Evolutionary conservation across 2,329 filamentous ascomycete species (phyloP).

Genomic region (Dactylellina parvicollis): DNA sequence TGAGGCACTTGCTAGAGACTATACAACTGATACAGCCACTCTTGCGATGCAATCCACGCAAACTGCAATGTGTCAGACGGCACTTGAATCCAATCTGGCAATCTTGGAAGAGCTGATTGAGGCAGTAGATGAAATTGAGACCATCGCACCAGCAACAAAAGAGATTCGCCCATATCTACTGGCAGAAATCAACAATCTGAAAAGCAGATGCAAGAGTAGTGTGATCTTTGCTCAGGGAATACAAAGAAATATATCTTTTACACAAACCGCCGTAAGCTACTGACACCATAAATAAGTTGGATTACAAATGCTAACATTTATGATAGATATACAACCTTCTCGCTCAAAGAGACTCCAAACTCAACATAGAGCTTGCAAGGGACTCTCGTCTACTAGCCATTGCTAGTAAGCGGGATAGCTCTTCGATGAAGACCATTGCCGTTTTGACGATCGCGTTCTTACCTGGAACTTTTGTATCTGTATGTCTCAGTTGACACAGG

Average conservation of each 20-base stretch:
- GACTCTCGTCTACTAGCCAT: constrained; percentile 26
- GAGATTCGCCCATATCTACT: constrained; percentile 18
- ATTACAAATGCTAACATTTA: not conserved
- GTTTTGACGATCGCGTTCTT: constrained; percentile 29
- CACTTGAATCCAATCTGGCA: constrained; percentile 25
- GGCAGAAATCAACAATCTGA: constrained; percentile 24
- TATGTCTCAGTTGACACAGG: not conserved
- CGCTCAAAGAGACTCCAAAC: constrained; percentile 19
- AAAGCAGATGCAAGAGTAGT: constrained; percentile 30
- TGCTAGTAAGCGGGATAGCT: constrained; percentile 34
- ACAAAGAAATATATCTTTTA: constrained; percentile 20
- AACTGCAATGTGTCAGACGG: constrained; percentile 13
- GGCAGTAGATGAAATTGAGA: constrained; percentile 11
- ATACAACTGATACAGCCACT: constrained; percentile 19
- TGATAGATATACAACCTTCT: constrained; percentile 32
- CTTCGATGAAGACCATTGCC: constrained; percentile 32
- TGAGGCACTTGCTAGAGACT: constrained; percentile 31
- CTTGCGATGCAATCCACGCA: constrained; percentile 27
- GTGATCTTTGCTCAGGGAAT: constrained; percentile 17
- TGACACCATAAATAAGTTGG: not conserved
- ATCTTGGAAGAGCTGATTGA: constrained; percentile 23
- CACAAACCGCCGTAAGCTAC: constrained; percentile 25
- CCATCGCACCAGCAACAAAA: not conserved
- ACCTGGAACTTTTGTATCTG: constrained; percentile 30
- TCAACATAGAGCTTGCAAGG: constrained; percentile 27